A percentile compares a stretch with the other conserved stretches of the same genome.
phyloP scores from a whole-genome alignment of 2,329 filamentous ascomycete genomes.

The Fusarium sp. region DNA sequence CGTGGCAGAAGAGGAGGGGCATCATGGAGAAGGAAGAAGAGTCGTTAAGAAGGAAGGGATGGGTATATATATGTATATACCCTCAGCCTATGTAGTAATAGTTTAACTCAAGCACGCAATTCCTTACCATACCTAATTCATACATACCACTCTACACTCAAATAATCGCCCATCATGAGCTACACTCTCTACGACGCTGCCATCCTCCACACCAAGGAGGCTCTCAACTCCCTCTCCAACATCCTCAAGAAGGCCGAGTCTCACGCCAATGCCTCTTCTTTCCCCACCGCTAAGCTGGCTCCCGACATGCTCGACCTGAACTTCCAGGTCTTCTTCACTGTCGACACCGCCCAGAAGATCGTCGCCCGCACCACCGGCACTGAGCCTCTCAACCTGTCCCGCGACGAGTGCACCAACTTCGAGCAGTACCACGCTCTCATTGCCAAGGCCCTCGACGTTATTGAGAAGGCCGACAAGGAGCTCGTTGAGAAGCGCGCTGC shows the following conservation, averaged over 20 bases:
- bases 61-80: conserved; percentile 25
- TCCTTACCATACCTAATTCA: conserved; percentile 21
- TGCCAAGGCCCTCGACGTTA: conserved; percentile 43
- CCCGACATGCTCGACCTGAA: conserved; percentile 58
- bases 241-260: conserved; percentile 54
- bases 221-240: conserved; percentile 48
- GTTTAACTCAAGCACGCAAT: conserved; percentile 37
- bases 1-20: conserved; percentile 3
- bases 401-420: conserved; percentile 50
- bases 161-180: conserved; percentile 48
- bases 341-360: conserved; percentile 49
- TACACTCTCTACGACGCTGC: conserved; percentile 58
- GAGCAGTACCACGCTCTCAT: conserved; percentile 53
- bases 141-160: not conserved
- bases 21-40: not conserved
- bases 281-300: conserved; percentile 51
- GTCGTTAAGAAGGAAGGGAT: not conserved
- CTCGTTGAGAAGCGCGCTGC: conserved; percentile 49
- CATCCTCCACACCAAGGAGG: conserved; percentile 49
- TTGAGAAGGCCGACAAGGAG: conserved; percentile 51
- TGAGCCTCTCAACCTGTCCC: conserved; percentile 43
- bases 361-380: conserved; percentile 50
- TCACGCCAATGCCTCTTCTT: conserved; percentile 47
- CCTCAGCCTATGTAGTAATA: not conserved
- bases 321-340: conserved; percentile 54